Conservation (phyloP, 495 filamentous ascomycete species). For the Xylaria venustula region DNA sequence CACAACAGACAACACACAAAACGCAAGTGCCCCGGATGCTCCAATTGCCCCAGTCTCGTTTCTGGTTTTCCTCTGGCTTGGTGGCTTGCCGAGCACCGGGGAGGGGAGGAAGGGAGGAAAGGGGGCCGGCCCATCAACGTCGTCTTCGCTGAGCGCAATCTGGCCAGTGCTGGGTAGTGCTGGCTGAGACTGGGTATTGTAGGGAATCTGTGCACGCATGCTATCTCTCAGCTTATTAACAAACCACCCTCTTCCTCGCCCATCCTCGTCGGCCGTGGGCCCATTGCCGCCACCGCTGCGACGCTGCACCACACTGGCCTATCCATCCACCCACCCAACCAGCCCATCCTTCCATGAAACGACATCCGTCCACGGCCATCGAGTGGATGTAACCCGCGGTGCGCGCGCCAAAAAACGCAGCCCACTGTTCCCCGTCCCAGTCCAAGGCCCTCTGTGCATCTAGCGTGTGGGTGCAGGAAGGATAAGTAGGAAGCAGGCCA, state of each 20-base stretch:
- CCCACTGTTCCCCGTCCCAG: conserved; percentile 9
- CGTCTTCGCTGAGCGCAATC: conserved; percentile 15
- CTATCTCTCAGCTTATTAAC: conserved; percentile 10
- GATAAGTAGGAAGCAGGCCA: not conserved
- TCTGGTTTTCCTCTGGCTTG: not conserved
- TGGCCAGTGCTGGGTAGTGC: not conserved
- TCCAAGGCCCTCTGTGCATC: conserved; percentile 10
- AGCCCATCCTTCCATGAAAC: conserved; percentile 6
- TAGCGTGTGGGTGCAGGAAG: conserved; percentile 7
- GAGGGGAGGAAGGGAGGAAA: too few relatives aligned
- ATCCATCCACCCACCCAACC: not conserved
- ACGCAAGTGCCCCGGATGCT: not conserved
- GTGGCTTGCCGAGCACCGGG: conserved; percentile 6
- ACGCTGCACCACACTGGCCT: not conserved
- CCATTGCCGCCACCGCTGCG: conserved; percentile 14
- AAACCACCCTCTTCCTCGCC: conserved; percentile 4
- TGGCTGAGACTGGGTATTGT: not conserved
- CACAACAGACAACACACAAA: conserved; percentile 8
- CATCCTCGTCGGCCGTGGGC: conserved; percentile 10
- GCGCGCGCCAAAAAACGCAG: conserved; percentile 14
- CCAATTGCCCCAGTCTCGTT: not conserved
- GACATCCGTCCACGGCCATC: conserved; percentile 5
- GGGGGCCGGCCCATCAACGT: not conserved
- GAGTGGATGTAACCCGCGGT: conserved; percentile 13
- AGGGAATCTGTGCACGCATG: not conserved